phyloP scores from a whole-genome alignment of 371 early-diverging fungal species.

The Apophysomyces variabilis region DNA sequence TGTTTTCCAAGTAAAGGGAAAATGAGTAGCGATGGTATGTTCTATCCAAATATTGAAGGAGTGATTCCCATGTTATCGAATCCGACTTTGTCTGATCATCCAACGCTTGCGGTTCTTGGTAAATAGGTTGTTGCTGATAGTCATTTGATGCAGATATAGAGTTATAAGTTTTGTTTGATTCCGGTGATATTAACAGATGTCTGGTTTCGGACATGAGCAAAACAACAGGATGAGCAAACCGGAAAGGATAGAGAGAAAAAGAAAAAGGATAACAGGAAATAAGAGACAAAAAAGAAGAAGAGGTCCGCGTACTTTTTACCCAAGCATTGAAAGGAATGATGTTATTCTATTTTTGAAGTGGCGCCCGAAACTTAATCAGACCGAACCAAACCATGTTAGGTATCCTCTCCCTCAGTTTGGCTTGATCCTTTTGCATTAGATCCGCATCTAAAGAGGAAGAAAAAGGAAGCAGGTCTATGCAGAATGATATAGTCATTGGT shows the following conservation, averaged over 20 bases:
- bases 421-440: too few relatives aligned
- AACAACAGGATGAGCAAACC: not conserved
- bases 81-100: not conserved
- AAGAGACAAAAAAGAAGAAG: not conserved
- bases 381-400: not conserved
- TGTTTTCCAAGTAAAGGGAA: conserved; percentile 65
- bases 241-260: not conserved
- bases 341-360: not conserved
- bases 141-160: not conserved
- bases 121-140: not conserved
- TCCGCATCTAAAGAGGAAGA: too few relatives aligned
- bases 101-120: not conserved
- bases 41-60: not conserved
- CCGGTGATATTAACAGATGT: not conserved
- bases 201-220: not conserved
- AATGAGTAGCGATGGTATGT: conserved; percentile 17
- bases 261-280: not conserved
- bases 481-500: too few relatives aligned
- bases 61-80: not conserved
- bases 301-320: not conserved
- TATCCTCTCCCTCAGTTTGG: not conserved
- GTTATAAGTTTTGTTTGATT: not conserved
- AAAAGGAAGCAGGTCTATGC: too few relatives aligned
- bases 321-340: too few relatives aligned
- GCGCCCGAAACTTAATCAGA: not conserved